Evolutionary conservation across 163 green algal species (phyloP).

Genomic region (Scenedesmus sp.): DNA sequence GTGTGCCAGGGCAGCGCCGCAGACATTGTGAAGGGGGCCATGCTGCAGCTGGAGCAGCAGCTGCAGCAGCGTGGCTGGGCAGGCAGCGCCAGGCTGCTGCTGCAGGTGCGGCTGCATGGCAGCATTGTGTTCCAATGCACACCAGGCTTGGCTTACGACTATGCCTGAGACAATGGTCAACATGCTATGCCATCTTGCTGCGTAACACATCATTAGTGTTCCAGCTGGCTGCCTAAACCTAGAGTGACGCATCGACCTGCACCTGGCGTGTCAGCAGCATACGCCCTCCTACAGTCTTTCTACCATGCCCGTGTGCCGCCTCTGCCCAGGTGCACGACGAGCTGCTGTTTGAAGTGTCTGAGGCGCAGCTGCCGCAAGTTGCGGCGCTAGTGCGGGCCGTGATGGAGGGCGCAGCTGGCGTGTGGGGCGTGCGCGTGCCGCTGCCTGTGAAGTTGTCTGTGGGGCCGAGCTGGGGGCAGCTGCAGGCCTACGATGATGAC

Average conservation of each 20-base stretch:
- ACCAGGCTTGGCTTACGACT: not conserved
- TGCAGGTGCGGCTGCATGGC: slow-evolving; percentile 52
- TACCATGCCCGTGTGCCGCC: not conserved
- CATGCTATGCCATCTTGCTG: not conserved
- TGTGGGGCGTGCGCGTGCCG: slow-evolving; percentile 69
- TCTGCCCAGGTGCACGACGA: slow-evolving; percentile 92
- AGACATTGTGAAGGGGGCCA: slow-evolving; percentile 90
- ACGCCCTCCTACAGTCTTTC: not conserved
- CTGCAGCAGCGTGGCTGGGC: slow-evolving; percentile 56
- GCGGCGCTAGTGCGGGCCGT: slow-evolving; percentile 60
- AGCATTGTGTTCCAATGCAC: too few species aligned
- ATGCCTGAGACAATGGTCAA: not conserved
- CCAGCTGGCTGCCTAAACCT: not conserved
- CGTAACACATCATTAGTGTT: not conserved
- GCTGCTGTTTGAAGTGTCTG: slow-evolving; percentile 88
- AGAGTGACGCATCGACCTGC: not conserved
- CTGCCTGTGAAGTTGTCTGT: slow-evolving; percentile 77
- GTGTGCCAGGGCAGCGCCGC: slow-evolving; percentile 84
- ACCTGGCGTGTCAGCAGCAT: not conserved
- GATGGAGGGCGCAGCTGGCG: slow-evolving; percentile 70
- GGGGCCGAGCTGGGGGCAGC: slow-evolving; percentile 81
- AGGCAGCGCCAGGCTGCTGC: slow-evolving; percentile 53
- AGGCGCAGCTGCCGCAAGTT: slow-evolving; percentile 52
- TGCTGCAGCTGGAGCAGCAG: slow-evolving; percentile 76
- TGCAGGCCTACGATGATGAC: slow-evolving; percentile 58